Percentiles rank a stretch among this genome's conserved stretches.
These are phyloP conservation scores for Salix caprea DNA, from an alignment of 345 rosid species.

Conservation along the genomic window DNA sequence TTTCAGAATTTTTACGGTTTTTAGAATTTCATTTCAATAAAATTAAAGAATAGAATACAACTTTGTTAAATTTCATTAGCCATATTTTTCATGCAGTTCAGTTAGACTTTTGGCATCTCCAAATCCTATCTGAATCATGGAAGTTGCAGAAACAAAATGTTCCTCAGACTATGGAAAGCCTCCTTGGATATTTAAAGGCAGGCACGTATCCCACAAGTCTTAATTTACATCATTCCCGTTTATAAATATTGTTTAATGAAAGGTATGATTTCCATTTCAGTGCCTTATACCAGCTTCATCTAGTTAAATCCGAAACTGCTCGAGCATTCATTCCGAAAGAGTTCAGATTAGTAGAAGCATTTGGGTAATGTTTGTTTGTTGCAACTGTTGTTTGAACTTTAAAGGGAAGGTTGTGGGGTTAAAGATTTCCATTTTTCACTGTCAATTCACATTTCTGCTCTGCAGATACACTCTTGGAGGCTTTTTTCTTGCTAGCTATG, in stretches of 20 bases:
- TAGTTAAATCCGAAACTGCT: conserved; percentile 83
- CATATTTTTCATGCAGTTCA: background rate
- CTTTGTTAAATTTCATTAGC: background rate
- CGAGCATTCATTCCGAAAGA: conserved; percentile 77
- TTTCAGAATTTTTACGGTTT: background rate
- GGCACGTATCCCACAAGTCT: conserved; percentile 39
- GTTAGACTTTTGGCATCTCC: background rate
- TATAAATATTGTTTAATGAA: background rate
- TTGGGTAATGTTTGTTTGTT: conserved; percentile 48
- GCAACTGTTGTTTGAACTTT: background rate
- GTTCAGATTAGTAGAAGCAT: conserved; percentile 83
- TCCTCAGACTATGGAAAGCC: conserved; percentile 64
- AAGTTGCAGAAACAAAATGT: conserved; percentile 32
- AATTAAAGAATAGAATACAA: conserved; percentile 1
- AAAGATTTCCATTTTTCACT: background rate
- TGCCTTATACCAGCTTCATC: conserved; percentile 93
- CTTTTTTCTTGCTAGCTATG: conserved; percentile 88
- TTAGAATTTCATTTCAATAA: conserved; percentile 6
- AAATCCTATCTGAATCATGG: conserved; percentile 41
- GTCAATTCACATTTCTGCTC: conserved; percentile 13
- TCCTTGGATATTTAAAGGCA: conserved; percentile 94
- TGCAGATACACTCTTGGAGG: conserved; percentile 94
- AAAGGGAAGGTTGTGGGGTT: background rate
- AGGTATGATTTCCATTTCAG: conserved; percentile 36
- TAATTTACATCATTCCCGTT: background rate